Percentiles rank a stretch among this genome's conserved stretches.
Evolutionary conservation across 169 alveolate genomes (phyloP).

Genomic region (Plasmodium vinckei): DNA sequence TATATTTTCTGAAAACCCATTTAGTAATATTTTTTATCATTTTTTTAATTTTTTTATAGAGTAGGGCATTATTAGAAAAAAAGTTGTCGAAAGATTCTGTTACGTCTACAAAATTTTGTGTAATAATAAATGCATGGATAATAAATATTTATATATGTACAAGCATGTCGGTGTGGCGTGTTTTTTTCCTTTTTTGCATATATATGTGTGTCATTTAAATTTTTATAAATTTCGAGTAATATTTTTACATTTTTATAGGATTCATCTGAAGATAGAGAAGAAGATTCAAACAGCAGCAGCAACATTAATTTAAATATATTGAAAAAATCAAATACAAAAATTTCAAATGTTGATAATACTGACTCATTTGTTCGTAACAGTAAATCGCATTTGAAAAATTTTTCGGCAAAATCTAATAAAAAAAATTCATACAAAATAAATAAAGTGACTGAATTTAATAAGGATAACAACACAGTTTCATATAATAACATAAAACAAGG

Average conservation of each 20-base stretch:
- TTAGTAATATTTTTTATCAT: background rate
- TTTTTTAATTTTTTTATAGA: slow-evolving; percentile 40
- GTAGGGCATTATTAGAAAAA: slow-evolving; percentile 68
- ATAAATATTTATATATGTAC: background rate
- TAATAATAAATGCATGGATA: slow-evolving; percentile 13
- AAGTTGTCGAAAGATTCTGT: slow-evolving; percentile 74
- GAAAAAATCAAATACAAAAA: slow-evolving; percentile 40
- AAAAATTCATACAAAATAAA: slow-evolving; percentile 27
- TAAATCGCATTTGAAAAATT: slow-evolving; percentile 18
- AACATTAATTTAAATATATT: slow-evolving; percentile 47
- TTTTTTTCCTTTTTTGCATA: background rate
- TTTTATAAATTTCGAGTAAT: background rate
- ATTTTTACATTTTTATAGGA: slow-evolving; percentile 32
- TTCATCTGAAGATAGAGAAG: slow-evolving; percentile 76
- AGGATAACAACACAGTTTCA: slow-evolving; percentile 3
- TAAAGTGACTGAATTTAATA: slow-evolving; percentile 13
- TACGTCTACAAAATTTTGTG: slow-evolving; percentile 75
- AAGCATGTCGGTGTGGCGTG: background rate
- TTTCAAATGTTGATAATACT: slow-evolving; percentile 33
- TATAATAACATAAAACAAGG: background rate
- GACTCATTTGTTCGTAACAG: slow-evolving; percentile 30
- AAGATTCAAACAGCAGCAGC: slow-evolving; percentile 38
- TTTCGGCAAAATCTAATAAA: slow-evolving; percentile 24
- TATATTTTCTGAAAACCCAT: slow-evolving; percentile 6
- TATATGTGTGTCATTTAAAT: background rate